Base-by-base conservation (phyloP, 2,329 filamentous ascomycete species). In the Sarocladium oryzae region DNA sequence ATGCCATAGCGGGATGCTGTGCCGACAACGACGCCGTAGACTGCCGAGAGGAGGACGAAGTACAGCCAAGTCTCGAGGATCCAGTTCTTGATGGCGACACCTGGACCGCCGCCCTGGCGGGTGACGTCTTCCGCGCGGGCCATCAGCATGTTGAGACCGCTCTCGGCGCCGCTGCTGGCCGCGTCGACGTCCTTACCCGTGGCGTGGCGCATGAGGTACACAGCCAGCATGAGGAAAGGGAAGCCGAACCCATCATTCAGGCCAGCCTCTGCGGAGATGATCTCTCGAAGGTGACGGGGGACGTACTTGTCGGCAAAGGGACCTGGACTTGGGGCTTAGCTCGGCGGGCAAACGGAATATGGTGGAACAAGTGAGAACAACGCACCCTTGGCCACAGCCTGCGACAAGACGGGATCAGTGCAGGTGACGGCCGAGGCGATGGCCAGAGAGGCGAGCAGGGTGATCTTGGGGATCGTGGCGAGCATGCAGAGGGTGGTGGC, bases 171-270 rank as follows among this genome's bases (percentile, higher is more conserved):
- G 10, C 32, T 20, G 6, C 21, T 38, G 4, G 30, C 24, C 8
- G 38, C 45, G 9, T 41, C 38, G 3, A 4, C 50, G 5, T 20
- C 54, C 43, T 3, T 56, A 3, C 36, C 51, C 16, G 76, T 70
- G 9, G 76, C 75, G 53, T 82, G 75, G 1, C 78, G 75, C 50
- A 83, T 73, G 7, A 83, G 68, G 36, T 78, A 78, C 1, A 75
- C 72, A 0, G 79, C 78, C 2, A 84, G 68, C 66, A 82, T 74
- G 4, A 84, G 67, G 50, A 84, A 83, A 0, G 80, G 80, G 43
- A 82, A 77, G 0, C 77, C 80, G 38, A 84, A 81, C 0, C 81
- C 80, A 55, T 84, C 81, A 54, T 84, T 84, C 2, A 75, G 74
- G 7, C 81, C 81, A 3, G 78, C 79, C 55, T 84, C 81, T 1